A percentile compares a stretch with the other conserved stretches of the same genome.
These are phyloP conservation scores for Ophiostoma ips DNA, from an alignment of 2,329 filamentous ascomycete genomes.

Conservation along the genomic window DNA sequence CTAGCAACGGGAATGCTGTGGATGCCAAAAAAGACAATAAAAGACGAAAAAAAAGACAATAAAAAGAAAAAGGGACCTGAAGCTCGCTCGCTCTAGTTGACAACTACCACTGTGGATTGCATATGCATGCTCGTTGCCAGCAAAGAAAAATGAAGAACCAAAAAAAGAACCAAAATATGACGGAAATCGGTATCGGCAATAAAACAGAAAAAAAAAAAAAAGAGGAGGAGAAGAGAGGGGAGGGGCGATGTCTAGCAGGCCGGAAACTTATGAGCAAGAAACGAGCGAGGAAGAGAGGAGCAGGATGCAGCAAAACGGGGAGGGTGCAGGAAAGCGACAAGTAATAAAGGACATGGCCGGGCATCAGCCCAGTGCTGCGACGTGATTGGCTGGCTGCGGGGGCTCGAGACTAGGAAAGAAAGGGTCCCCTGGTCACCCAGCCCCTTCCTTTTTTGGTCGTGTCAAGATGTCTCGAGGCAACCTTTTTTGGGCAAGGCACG, in stretches of 20 bases:
- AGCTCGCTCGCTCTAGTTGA: background rate
- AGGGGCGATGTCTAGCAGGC: too few species aligned
- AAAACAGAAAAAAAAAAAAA: too few species aligned
- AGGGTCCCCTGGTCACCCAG: background rate
- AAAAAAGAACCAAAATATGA: background rate
- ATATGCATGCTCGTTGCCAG: too few species aligned
- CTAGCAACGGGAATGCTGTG: too few species aligned
- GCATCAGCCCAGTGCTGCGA: background rate
- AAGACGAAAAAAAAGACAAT: too few species aligned
- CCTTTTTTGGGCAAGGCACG: background rate
- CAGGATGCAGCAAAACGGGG: background rate
- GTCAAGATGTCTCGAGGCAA: background rate
- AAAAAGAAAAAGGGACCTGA: background rate
- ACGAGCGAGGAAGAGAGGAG: background rate
- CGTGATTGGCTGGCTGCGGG: conserved; percentile 1
- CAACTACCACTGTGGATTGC: too few species aligned
- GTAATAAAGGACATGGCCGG: background rate
- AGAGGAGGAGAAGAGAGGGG: too few species aligned
- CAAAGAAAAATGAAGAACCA: background rate
- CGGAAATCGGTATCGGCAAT: too few species aligned
- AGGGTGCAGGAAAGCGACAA: background rate
- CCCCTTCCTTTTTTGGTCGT: conserved; percentile 2
- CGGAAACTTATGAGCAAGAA: too few species aligned
- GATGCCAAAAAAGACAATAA: too few species aligned
- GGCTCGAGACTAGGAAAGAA: background rate